Percentiles rank a stretch among this genome's conserved stretches.
Evolutionary conservation across 768 basidiomycete genomes (phyloP).

Genomic region (Ramaria rubella): DNA sequence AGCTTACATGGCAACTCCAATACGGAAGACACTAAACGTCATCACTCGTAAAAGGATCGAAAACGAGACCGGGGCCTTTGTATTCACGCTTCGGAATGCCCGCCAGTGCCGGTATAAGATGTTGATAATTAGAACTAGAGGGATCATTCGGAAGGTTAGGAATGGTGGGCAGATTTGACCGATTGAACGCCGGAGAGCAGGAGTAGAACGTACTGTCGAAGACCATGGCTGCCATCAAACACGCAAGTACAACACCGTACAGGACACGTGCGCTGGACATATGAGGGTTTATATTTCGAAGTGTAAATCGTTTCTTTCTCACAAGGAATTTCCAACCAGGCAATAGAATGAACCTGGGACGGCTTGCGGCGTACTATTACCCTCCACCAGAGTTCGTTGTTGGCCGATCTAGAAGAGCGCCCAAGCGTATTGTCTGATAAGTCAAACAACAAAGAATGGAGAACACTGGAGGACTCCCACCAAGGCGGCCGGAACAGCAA

Average conservation of each 20-base stretch:
- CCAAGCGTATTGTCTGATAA: neutral
- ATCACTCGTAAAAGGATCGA: neutral
- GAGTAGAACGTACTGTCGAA: conserved; percentile 4
- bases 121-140: neutral
- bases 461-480: too few species aligned
- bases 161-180: neutral
- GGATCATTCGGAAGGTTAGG: neutral
- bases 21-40: neutral
- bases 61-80: neutral
- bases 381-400: neutral
- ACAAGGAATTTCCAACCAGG: neutral
- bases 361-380: neutral
- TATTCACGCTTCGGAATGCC: neutral
- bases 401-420: neutral
- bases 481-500: neutral
- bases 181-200: neutral
- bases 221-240: neutral
- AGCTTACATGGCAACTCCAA: neutral
- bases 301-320: neutral
- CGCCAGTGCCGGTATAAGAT: neutral
- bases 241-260: neutral
- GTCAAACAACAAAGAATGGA: too few species aligned
- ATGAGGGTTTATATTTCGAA: neutral
- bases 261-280: neutral
- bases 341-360: conserved; percentile 1